Base-by-base conservation (phyloP, 1,284 basidiomycete species). In the Agroathelia rolfsii region DNA sequence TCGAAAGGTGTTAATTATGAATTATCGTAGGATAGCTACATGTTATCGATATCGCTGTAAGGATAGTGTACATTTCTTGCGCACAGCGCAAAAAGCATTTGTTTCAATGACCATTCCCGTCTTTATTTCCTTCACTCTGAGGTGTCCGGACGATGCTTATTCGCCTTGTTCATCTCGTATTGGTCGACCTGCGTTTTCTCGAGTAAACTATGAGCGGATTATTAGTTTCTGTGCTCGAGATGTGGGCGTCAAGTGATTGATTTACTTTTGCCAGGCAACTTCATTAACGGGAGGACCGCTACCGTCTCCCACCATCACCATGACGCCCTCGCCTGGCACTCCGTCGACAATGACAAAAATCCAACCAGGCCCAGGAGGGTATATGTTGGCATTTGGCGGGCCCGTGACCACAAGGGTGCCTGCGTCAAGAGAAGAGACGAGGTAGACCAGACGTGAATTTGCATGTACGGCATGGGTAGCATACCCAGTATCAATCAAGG, bases 341-440 rank as follows among this genome's bases (percentile, higher is more conserved):
- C 68, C 82, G 40, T 78, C 64, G 2, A 72, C 68, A 14, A 89
- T 61, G 17, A 88, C 50, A 45, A 73, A 84, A 22, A 92, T 47
- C 68, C 76, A 86, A 6, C 72, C 87, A 3, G 85, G 85, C 5
- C 88, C 87, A 34, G 85, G 82, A 5, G 83, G 82, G 42, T 88
- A 85, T 10, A 87, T 53, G 28, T 61, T 62, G 4, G 62, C 64
- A 41, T 70, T 62, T 1, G 78, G 76, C 2, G 84, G 85, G 1
- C 69, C 76, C 1, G 50, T 61, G 11, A 80, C 46, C 6, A 49
- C 60, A 22, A 82, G 48, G 9, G 50, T 56, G 30, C 55, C 46
- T 26, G 46, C 43, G 21, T 64, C 56, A 2, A 61, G 43, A 7
- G 56, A 51, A 5, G 53, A 49, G 2, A 41, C 45, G 28, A 89